Base-by-base conservation (phyloP, 306 rosid genomes). In the Prunus padus region DNA sequence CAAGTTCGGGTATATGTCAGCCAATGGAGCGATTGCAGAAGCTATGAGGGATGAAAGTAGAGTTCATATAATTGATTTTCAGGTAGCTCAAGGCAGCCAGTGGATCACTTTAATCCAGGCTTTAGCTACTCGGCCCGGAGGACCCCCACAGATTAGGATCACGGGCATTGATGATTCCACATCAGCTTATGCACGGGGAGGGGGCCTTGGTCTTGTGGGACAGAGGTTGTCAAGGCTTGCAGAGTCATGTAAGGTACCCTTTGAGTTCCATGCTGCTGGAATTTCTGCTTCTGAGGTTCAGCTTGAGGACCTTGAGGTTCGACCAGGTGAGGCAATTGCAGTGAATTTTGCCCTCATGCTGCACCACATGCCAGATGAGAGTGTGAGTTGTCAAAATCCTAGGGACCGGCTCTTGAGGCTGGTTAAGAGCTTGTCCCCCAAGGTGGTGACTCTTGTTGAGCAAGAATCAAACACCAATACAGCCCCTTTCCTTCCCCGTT, bases 21-120 rank as follows among this genome's bases (percentile, higher is more conserved):
- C 97, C 47, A 92, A 92, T 80, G 98, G 98, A 55, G 95, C 91
- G 45, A 94, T 94, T 72, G 98, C 96, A 45, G 97, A 94, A 78
- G 93, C 93, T 12, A 66, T 87, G 62, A 92, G 85, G 81, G 88
- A 81, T 16, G 97, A 94, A 83, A 82, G 44, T 74, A 70, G 56
- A 75, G 76, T 94, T 55, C 98, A 94, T 70, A 89, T 94, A 72
- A 89, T 94, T 81, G 98, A 94, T 85, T 94, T 94, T 82, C 96
- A 92, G 87, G 86, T 94, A 33, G 78, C 84, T 44, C 98, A 94
- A 64, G 98, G 98, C 74, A 84, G 81, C 25, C 98, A 94, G 54
- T 92, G 98, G 98, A 68, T 87, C 40, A 83, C 91, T 57, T 82
- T 94, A 40, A 87, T 94, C 69, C 95, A 81, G 72, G 97, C 96